These are phyloP conservation scores for Pichia sp. DNA, from an alignment of 1,139 yeast genomes.

Conservation along the genomic window DNA sequence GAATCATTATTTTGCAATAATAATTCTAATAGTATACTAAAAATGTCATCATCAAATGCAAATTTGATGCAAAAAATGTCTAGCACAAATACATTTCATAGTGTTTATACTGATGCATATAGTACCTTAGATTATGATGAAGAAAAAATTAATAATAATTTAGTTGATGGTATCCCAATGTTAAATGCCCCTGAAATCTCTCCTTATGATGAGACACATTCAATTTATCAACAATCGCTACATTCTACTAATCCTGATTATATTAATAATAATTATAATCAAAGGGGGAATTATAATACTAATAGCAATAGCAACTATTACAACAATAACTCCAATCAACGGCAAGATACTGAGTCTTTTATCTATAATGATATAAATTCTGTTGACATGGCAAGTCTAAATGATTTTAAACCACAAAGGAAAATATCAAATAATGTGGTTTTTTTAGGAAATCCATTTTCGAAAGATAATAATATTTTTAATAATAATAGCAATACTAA, in stretches of 20 bases:
- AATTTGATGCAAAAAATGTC: constrained; percentile 2
- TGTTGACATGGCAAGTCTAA: constrained; percentile 6
- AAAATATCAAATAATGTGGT: constrained; percentile 2
- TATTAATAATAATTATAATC: constrained; percentile 1
- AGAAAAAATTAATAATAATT: neutral
- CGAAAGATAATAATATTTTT: constrained; percentile 1
- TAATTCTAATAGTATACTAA: neutral
- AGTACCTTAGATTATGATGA: constrained; percentile 10
- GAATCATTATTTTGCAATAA: constrained; percentile 9
- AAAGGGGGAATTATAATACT: neutral
- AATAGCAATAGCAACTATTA: neutral
- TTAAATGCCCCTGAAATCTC: neutral
- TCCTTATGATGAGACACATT: constrained; percentile 17
- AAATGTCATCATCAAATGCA: neutral
- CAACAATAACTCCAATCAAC: neutral
- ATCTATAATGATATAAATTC: constrained; percentile 22
- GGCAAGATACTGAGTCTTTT: constrained; percentile 24
- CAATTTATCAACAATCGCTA: constrained; percentile 22
- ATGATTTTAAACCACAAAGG: constrained; percentile 5
- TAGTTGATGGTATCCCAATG: neutral
- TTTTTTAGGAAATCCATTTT: constrained; percentile 3
- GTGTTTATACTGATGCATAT: constrained; percentile 10
- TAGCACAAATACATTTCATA: constrained; percentile 10
- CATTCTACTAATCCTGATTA: constrained; percentile 17
- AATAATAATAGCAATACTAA: neutral